Base-by-base conservation (phyloP, 176 grass and related monocot genomes). In the Oryza australiensis region DNA sequence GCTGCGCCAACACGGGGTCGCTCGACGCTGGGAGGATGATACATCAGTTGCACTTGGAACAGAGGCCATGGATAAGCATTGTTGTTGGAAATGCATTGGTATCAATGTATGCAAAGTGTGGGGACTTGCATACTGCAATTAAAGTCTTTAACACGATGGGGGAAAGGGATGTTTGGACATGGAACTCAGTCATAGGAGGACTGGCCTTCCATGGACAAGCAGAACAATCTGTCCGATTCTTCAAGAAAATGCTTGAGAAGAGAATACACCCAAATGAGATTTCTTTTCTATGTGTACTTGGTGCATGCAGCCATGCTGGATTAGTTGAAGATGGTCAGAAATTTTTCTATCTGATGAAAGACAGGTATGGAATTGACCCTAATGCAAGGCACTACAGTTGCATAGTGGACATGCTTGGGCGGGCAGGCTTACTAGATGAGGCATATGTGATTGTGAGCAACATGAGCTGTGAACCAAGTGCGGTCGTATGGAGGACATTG, bases 261-360 rank as follows among this genome's bases (percentile, higher is more conserved):
- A 22, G 67, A 73, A 72, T 69, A 5, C 12, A 3, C 46, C 87
- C 87, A 23, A 92, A 84, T 73, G 75, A 51, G 3, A 34, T 88
- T 30, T 88, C 91, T 33, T 93, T 88, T 37, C 67, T 88, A 3
- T 78, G 74, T 72, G 85, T 93, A 16, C 77, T 90, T 0, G 4
- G 73, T 24, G 88, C 91, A 55, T 93, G 88, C 46, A 90, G 82
- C 38, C 91, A 90, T 78, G 88, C 69, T 4, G 85, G 85, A 16
- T 28, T 88, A 7, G 78, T 93, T 76, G 62, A 86, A 83, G 78
- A 86, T 29, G 85, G 85, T 13, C 49, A 72, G 74, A 80, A 64
- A 62, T 76, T 77, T 69, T 86, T 88, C 27, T 76, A 51, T 72
- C 29, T 74, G 33, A 88, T 86, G 85, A 85, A 67, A 40, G 45